Percentiles rank a stretch among this genome's conserved stretches.
Conservation (phyloP, 345 rosid genomes). For the Citrus maxima region DNA sequence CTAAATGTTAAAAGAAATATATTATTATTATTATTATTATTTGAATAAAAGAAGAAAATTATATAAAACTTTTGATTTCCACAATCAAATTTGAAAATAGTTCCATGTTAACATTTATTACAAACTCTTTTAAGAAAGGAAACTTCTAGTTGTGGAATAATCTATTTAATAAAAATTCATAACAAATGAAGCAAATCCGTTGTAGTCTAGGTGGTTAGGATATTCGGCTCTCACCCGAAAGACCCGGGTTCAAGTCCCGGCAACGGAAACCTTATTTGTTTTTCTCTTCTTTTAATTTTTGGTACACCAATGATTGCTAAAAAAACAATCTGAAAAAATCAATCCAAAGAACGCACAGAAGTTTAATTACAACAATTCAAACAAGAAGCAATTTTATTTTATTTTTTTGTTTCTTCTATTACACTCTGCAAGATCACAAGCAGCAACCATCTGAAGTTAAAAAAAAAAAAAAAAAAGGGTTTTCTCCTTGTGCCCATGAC, state of each 20-base stretch:
- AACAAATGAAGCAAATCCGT: conserved; percentile 19
- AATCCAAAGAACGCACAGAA: not conserved
- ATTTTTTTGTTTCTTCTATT: not conserved
- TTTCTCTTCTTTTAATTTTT: too few relatives aligned
- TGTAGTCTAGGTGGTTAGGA: conserved; percentile 79
- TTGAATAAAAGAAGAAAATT: too few relatives aligned
- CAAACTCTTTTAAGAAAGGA: accelerated
- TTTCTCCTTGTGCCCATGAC: not conserved
- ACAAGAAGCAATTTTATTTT: not conserved
- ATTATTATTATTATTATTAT: too few relatives aligned
- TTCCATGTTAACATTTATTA: too few relatives aligned
- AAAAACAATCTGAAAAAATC: too few relatives aligned
- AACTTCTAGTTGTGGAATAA: too few relatives aligned
- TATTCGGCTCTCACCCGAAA: conserved; percentile 76
- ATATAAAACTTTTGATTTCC: too few relatives aligned
- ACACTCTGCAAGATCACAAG: not conserved
- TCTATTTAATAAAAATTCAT: accelerated
- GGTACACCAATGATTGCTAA: too few relatives aligned
- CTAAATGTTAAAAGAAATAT: not conserved
- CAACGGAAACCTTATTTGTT: conserved; percentile 40
- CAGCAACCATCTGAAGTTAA: not conserved
- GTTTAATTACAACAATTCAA: not conserved
- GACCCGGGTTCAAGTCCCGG: conserved; percentile 85
- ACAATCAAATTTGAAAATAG: too few relatives aligned
- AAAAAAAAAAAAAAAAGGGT: not conserved